Percentiles rank a stretch among this genome's conserved stretches.
phyloP scores from a whole-genome alignment of 306 rosid species.

The Herpetospermum pedunculosum region DNA sequence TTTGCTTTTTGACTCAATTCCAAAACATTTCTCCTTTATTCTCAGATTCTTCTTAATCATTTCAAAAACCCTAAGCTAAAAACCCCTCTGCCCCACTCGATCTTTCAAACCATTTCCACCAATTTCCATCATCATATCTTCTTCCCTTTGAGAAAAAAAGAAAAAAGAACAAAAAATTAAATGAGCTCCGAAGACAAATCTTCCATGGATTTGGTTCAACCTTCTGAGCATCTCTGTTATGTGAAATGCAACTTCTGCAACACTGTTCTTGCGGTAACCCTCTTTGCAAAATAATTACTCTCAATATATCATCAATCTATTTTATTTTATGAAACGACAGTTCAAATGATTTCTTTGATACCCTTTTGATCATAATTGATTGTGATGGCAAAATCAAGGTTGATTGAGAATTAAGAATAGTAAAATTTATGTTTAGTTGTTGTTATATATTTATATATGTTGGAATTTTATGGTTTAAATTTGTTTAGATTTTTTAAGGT shows the following conservation, averaged over 20 bases:
- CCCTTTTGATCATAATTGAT: neutral
- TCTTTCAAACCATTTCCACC: too few species aligned
- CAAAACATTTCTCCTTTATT: neutral
- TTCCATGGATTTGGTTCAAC: constrained; percentile 56
- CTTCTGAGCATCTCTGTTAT: constrained; percentile 85
- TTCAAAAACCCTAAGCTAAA: constrained; percentile 20
- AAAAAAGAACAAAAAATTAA: neutral
- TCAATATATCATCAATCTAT: neutral
- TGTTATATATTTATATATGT: too few species aligned
- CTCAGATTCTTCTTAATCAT: constrained; percentile 5
- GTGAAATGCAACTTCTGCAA: constrained; percentile 95
- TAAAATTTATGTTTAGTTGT: too few species aligned
- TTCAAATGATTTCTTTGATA: neutral
- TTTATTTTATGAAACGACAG: neutral
- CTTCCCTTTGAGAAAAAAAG: neutral
- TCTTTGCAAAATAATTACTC: neutral
- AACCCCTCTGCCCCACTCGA: too few species aligned
- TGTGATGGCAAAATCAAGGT: neutral
- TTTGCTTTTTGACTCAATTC: constrained; percentile 34
- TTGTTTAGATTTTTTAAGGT: neutral
- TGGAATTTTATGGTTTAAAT: neutral
- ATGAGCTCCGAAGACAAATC: constrained; percentile 67
- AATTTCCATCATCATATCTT: too few species aligned
- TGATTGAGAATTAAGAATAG: neutral
- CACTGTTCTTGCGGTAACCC: constrained; percentile 82